Percentiles rank a stretch among this genome's conserved stretches.
Conservation (phyloP, 441 rosid genomes). For the Flueggea neowawraea region DNA sequence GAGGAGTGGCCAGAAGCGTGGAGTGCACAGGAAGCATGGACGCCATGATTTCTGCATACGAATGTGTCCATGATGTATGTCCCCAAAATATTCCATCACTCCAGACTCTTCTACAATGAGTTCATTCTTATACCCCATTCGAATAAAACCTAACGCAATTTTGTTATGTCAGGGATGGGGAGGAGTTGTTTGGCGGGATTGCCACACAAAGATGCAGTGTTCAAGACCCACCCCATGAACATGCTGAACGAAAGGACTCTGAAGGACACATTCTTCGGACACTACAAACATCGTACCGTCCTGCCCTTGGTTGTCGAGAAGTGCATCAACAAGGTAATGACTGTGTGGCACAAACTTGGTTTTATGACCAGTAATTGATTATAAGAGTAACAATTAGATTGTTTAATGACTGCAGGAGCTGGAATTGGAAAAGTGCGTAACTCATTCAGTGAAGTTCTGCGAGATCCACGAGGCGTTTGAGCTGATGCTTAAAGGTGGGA, state of each 20-base stretch:
- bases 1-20: conserved; percentile 33
- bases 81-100: too few relatives aligned
- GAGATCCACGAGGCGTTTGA: conserved; percentile 9
- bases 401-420: conserved; percentile 1
- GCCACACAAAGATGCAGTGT: conserved; percentile 36
- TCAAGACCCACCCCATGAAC: conserved; percentile 39
- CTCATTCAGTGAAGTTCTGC: conserved; percentile 5
- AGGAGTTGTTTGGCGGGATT: conserved; percentile 39
- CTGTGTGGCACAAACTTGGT: too few relatives aligned
- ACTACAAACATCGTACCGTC: conserved; percentile 42
- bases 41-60: conserved; percentile 41
- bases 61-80: conserved; percentile 38
- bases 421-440: conserved; percentile 3
- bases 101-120: too few relatives aligned
- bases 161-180: conserved; percentile 23
- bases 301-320: conserved; percentile 35
- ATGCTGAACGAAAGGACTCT: conserved; percentile 35
- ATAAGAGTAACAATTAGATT: too few relatives aligned
- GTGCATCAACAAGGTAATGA: conserved; percentile 33
- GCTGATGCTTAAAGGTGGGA: conserved; percentile 5
- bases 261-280: conserved; percentile 43
- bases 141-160: too few relatives aligned
- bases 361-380: too few relatives aligned
- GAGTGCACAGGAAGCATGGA: conserved; percentile 35
- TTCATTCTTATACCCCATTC: too few relatives aligned